Evolutionary conservation across 768 basidiomycete genomes (phyloP).

Genomic region (Panellus pusillus): DNA sequence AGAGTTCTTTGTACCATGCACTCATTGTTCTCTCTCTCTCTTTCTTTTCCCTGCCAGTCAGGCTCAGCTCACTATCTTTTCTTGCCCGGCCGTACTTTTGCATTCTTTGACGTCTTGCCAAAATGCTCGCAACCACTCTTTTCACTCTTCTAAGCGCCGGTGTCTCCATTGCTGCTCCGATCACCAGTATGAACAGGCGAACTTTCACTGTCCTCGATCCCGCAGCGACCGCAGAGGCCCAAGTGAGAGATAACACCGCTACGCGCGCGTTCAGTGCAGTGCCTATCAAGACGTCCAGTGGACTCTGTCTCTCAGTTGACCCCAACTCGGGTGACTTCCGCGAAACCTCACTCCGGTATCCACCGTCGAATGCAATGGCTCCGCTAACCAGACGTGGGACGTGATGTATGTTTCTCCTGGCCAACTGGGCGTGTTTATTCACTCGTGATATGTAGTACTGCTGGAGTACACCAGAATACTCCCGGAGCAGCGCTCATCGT

Average conservation of each 20-base stretch:
- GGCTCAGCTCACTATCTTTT: constrained; percentile 5
- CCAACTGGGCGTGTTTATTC: too few relatives aligned
- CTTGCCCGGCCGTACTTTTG: neutral
- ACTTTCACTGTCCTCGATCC: constrained; percentile 11
- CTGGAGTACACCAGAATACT: constrained; percentile 21
- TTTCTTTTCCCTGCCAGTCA: constrained; percentile 22
- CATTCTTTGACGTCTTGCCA: constrained; percentile 3
- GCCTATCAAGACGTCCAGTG: constrained; percentile 4
- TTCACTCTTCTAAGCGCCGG: constrained; percentile 17
- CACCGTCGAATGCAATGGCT: constrained; percentile 17
- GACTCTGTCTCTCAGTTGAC: constrained; percentile 19
- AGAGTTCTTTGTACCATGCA: constrained; percentile 2
- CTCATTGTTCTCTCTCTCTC: neutral
- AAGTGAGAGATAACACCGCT: constrained; percentile 22
- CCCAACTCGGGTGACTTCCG: constrained; percentile 23
- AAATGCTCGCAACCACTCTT: constrained; percentile 19
- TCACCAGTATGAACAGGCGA: neutral
- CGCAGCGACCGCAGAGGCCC: constrained; percentile 20
- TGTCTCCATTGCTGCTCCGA: constrained; percentile 18
- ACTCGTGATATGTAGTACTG: constrained; percentile 1
- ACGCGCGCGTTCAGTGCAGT: constrained; percentile 19
- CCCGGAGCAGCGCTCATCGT: constrained; percentile 23
- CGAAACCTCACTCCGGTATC: constrained; percentile 23
- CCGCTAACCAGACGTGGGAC: constrained; percentile 21
- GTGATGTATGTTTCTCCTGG: constrained; percentile 8